Evolutionary conservation across 2,329 filamentous ascomycete genomes (phyloP).

Genomic region (Seiridium cupressi): DNA sequence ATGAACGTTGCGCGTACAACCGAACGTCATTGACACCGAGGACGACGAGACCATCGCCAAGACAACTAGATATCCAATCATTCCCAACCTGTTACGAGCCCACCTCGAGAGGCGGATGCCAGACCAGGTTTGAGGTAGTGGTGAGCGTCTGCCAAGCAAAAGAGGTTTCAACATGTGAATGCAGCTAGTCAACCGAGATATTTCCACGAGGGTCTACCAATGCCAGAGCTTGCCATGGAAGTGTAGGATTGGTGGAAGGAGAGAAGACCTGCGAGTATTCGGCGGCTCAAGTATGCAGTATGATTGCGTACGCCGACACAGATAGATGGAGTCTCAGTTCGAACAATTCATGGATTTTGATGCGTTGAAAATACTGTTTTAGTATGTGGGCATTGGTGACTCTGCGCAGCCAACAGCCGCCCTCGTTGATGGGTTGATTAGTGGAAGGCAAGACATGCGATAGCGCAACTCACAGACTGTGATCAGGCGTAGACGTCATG

Average conservation of each 20-base stretch:
- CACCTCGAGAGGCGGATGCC: too few species aligned
- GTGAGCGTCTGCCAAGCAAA: background rate
- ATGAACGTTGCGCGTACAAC: background rate
- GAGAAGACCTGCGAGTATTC: background rate
- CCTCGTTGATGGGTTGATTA: too few species aligned
- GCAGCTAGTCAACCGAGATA: background rate
- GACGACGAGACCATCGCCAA: conserved; percentile 3
- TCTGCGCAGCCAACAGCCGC: too few species aligned
- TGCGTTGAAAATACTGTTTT: too few species aligned
- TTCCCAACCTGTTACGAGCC: background rate
- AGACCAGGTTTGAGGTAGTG: background rate
- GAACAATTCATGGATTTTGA: too few species aligned
- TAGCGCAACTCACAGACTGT: too few species aligned
- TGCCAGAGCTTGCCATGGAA: background rate
- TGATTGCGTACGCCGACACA: too few species aligned
- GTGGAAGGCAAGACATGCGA: too few species aligned
- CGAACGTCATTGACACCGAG: background rate
- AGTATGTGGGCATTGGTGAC: too few species aligned
- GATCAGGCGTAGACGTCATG: too few species aligned
- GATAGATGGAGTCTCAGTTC: too few species aligned
- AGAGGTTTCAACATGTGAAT: background rate
- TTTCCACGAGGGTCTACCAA: background rate
- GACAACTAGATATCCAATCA: background rate
- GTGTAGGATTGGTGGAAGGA: background rate
- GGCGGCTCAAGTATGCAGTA: background rate